Evolutionary conservation across 192 early-diverging fungal genomes (phyloP), one percentile per base, ranked within the genome.

Genomic region (Umbelopsis ramanniana): DNA sequence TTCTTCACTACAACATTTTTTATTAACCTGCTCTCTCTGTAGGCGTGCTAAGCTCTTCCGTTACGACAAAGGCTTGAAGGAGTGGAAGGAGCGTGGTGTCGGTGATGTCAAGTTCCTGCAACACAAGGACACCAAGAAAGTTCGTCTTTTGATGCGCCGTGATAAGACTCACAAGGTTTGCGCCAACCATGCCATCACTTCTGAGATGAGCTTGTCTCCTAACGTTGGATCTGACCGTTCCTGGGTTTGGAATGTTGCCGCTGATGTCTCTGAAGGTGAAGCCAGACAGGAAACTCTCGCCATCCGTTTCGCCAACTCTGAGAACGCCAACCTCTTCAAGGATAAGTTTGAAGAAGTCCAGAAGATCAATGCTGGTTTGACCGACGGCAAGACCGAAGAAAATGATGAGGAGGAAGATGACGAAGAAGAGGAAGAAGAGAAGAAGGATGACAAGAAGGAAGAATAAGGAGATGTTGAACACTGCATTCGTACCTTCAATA

Each of bases 11-110:
- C 46, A 66, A 55, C 5, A n/a, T 29, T 50, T 4, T 12, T 69
- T 29, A 50, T 52, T 67, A 46, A 52, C 43, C 29, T 70, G 12
- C 29, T 29, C 29, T 23, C 53, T 33, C 22, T 29, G 17, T 79
- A 95, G 96, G 93, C 89, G 96, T 74, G 90, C 93, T 71, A 98
- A 98, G 90, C 89, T 99, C 66, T 99, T 96, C 93, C 93, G 97
- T 74, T 99, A 96, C 82, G 94, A 97, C 79, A 92, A 95, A 74
- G 85, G 85, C 38, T 80, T 69, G 74, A 95, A 93, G 63, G 97
- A 99, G 83, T 99, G 97, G 97, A 99, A 99, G 87, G 97, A 99
- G 87, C 94, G 97, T 72, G 97, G 97, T 35, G 98, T 96, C 26
- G 97, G 97, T 70, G 97, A 99, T 76, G 92, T 98, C 43, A 96